phyloP scores from a whole-genome alignment of 2,329 filamentous ascomycete genomes.

The Aspergillus neotritici region DNA sequence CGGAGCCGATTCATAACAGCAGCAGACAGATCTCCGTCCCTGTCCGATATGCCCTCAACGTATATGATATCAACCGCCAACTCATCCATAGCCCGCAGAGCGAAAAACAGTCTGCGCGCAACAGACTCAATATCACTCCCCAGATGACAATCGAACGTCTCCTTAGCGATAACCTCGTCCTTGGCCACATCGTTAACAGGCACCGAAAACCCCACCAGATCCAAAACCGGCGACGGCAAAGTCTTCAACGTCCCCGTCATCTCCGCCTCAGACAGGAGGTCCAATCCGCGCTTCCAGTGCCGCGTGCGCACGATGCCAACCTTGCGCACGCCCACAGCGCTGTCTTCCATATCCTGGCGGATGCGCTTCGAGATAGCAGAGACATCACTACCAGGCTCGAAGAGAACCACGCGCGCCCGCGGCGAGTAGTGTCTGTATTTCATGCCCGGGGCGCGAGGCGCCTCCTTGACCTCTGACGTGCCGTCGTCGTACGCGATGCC shows the following conservation, averaged over 20 bases:
- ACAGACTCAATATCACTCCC: conserved; percentile 67
- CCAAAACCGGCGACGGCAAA: conserved; percentile 21
- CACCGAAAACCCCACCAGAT: conserved; percentile 24
- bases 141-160: conserved; percentile 64
- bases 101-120: conserved; percentile 81
- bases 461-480: conserved; percentile 57
- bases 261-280: conserved; percentile 18
- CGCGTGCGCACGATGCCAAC: conserved; percentile 40
- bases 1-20: conserved; percentile 80
- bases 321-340: conserved; percentile 22
- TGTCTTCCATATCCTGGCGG: conserved; percentile 27
- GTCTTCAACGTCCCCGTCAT: conserved; percentile 17
- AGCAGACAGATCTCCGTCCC: conserved; percentile 71
- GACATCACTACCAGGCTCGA: conserved; percentile 53
- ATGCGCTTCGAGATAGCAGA: conserved; percentile 28
- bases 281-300: conserved; percentile 30
- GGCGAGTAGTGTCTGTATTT: conserved; percentile 99
- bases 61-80: conserved; percentile 75
- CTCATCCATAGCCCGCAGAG: conserved; percentile 77
- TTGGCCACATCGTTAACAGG: conserved; percentile 20
- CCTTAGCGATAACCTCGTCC: conserved; percentile 18
- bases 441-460: conserved; percentile 88
- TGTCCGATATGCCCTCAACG: conserved; percentile 75
- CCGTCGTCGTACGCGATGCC: conserved; percentile 73
- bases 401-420: conserved; percentile 76